These are phyloP conservation scores for Phycomyces blakesleeanus DNA, from an alignment of 192 early-diverging fungal genomes.

Conservation along the genomic window DNA sequence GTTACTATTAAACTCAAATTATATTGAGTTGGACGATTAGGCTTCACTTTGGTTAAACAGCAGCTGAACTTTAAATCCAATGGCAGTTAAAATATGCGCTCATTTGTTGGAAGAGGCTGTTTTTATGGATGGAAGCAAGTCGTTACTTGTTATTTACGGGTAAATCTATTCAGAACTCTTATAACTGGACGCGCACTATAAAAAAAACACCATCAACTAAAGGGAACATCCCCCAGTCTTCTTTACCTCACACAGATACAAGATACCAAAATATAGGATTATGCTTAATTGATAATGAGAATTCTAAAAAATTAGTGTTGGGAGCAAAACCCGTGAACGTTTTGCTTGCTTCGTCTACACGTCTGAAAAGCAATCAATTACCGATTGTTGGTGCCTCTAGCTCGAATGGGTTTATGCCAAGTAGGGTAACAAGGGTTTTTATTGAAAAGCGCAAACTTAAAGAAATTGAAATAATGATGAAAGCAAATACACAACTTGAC, in stretches of 20 bases:
- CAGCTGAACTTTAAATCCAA: background rate
- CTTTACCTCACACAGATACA: slow-evolving; percentile 14
- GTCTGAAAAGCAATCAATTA: slow-evolving; percentile 4
- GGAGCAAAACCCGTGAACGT: slow-evolving; percentile 14
- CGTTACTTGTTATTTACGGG: slow-evolving; percentile 5
- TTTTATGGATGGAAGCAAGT: slow-evolving; percentile 11
- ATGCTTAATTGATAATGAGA: slow-evolving; percentile 11
- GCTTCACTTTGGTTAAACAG: slow-evolving; percentile 9
- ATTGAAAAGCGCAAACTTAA: slow-evolving; percentile 19
- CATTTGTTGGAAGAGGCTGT: slow-evolving; percentile 6
- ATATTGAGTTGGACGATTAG: slow-evolving; percentile 13
- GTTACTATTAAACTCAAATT: slow-evolving; percentile 1
- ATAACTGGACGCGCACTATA: slow-evolving; percentile 9
- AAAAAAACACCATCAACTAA: slow-evolving; percentile 9
- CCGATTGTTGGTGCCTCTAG: slow-evolving; percentile 9
- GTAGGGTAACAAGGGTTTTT: slow-evolving; percentile 9
- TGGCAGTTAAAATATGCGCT: background rate
- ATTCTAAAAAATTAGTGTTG: slow-evolving; percentile 4
- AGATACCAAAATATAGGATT: slow-evolving; percentile 10
- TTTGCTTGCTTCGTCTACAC: slow-evolving; percentile 12
- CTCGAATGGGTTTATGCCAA: slow-evolving; percentile 5
- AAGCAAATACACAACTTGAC: background rate
- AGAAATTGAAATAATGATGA: slow-evolving; percentile 10
- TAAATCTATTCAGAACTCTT: slow-evolving; percentile 2
- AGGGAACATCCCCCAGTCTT: slow-evolving; percentile 14